Conservation (phyloP, 176 grass and related monocot species). For the barley (Hordeum vulgare) region MorexV3_pseudomolecules_assembly NC_058520.1:545717878-545718377, state of each 20-base stretch:
- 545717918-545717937: constrained; percentile 58
- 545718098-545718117: constrained; percentile 77
- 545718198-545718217: constrained; percentile 38
- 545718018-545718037: constrained; percentile 56
- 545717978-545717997: constrained; percentile 57
- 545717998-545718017: constrained; percentile 82
- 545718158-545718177: constrained; percentile 59
- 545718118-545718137: constrained; percentile 52
- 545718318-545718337: neutral
- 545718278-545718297: constrained; percentile 25
- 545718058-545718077: constrained; percentile 81
- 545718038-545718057: constrained; percentile 63
- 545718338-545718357: neutral
- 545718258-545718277: constrained; percentile 17
- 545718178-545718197: constrained; percentile 77
- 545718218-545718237: constrained; percentile 71
- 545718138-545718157: constrained; percentile 90
- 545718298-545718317: neutral
- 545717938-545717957: constrained; percentile 58
- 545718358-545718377: neutral
- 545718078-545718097: constrained; percentile 74
- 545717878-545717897: constrained; percentile 55
- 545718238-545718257: constrained; percentile 63
- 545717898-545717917: constrained; percentile 70
- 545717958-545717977: constrained; percentile 49